Evolutionary conservation across 805 yeast species (phyloP), one percentile per base, ranked within the genome.

Genomic region (Wickerhamomyces chambardii): DNA sequence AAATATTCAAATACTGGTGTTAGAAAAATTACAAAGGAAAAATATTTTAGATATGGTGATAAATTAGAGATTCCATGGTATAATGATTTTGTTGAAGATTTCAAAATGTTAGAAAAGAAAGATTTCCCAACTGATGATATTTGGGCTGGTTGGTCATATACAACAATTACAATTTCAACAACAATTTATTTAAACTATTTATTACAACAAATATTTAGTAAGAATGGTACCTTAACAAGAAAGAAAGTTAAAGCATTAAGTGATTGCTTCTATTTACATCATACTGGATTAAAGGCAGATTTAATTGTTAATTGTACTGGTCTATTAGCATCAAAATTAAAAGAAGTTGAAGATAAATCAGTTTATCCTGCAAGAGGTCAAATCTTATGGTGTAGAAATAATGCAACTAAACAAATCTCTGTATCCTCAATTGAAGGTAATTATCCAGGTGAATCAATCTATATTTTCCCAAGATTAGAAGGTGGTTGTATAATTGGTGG

Each of bases 401-500:
- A 36, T 28, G 49, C 49, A 22, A 35, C 52, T 3, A 41, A 40
- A 15, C 55, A 52, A 31, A 39, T 49, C 2, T 18, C 18, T 7
- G 22, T 25, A 15, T 6, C 21, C 18, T 60, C 63, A 0, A 58
- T 58, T 34, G 51, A 55, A 14, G 63, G 50, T 1, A 14, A 24
- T 24, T 46, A 43, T 33, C 52, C 50, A 1, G 49, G 55, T 29
- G 86, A 80, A 43, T 48, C 59, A 33, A 56, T 78, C 19, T 78
- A 79, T 47, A 58, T 74, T 26, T 72, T 79, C 64, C 86, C 86
- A n/a, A 56, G 86, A 37, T 73, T 71, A 40, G 86, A 79, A 55
- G 85, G 86, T n/a, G 84, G 83, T 31, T 63, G 73, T 25, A 73
- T 79, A 28, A 65, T 79, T 37, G 87, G 86, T 3, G 87, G 86